phyloP scores from a whole-genome alignment of 1,284 basidiomycete genomes.

The Neolentinus lepideus region DNA sequence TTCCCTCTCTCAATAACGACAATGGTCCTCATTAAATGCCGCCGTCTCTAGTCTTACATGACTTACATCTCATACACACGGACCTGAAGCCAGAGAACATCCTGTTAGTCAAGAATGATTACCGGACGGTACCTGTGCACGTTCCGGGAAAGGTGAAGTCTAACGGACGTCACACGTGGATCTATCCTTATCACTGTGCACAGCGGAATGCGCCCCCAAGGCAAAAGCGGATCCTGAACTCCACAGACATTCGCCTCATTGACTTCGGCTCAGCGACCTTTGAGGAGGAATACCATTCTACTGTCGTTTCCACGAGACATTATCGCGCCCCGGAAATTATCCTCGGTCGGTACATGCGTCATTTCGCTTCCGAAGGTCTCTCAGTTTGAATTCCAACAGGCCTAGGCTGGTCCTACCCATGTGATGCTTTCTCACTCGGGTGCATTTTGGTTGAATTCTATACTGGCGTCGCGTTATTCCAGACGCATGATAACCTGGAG shows the following conservation, averaged over 20 bases:
- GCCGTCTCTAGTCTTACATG: conserved; percentile 72
- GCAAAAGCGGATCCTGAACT: conserved; percentile 71
- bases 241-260: conserved; percentile 93
- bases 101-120: conserved; percentile 85
- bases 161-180: no score
- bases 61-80: conserved; percentile 90
- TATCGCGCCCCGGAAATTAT: conserved; percentile 99
- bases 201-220: conserved; percentile 57
- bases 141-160: conserved; percentile 46
- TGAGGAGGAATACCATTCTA: conserved; percentile 97
- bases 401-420: conserved; percentile 97
- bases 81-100: conserved; percentile 99
- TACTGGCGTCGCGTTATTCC: conserved; percentile 96
- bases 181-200: no score
- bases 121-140: conserved; percentile 48
- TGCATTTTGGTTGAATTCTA: conserved; percentile 99
- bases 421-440: conserved; percentile 97
- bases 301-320: conserved; percentile 95
- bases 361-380: conserved; percentile 10
- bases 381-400: conserved; percentile 42
- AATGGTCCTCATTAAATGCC: conserved; percentile 9
- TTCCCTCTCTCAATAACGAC: conserved; percentile 4
- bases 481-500: conserved; percentile 98
- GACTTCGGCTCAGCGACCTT: conserved; percentile 99
- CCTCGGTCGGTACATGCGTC: conserved; percentile 54